Base-by-base conservation (phyloP, 495 filamentous ascomycete genomes). In the Aeminium ludgeri region DNA sequence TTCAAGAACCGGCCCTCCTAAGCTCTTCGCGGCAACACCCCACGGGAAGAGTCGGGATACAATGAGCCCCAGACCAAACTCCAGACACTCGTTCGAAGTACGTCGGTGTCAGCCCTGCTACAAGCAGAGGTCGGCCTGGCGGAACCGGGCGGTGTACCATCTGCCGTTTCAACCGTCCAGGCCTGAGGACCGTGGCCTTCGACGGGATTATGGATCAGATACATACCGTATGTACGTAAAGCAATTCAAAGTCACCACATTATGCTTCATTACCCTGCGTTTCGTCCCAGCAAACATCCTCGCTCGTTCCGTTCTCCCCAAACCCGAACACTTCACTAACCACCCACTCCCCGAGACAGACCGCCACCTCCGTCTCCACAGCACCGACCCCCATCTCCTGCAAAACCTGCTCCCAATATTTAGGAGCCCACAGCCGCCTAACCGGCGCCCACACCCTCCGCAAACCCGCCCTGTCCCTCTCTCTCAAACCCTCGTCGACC, bases 111-210 rank as follows among this genome's bases (percentile, higher is more conserved):
- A 51, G 30, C 47, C 47, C 46, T 30, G 33, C 42, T 35, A n/a
- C 33, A 34, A 36, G 43, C 28, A 34, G 28, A 28, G 47, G 47
- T 41, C 10, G 47, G 30, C 38, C 43, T 40, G 30, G 27, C 25
- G 27, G n/a, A 36, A 13, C 20, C 27, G 6, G 5, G 3, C 11
- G 25, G 16, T n/a, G 39, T 32, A 8, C 18, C 15, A 34, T 51
- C 48, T 51, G 40, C 38, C 48, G 38, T 51, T 46, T 40, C 44
- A n/a, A 43, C 43, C 20, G 43, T 46, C 23, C 16, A 43, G 44
- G 43, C 48, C 35, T 12, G 48, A 33, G 43, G 43, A 19, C 8
- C 34, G 35, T 34, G 44, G 44, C 34, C 44, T 46, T 43, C 2
- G 41, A 36, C 20, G 44, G 44, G 38, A 46, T 51, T 40, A 40